Conservation (phyloP, 2,329 filamentous ascomycete species). For the Trichoderma breve region DNA sequence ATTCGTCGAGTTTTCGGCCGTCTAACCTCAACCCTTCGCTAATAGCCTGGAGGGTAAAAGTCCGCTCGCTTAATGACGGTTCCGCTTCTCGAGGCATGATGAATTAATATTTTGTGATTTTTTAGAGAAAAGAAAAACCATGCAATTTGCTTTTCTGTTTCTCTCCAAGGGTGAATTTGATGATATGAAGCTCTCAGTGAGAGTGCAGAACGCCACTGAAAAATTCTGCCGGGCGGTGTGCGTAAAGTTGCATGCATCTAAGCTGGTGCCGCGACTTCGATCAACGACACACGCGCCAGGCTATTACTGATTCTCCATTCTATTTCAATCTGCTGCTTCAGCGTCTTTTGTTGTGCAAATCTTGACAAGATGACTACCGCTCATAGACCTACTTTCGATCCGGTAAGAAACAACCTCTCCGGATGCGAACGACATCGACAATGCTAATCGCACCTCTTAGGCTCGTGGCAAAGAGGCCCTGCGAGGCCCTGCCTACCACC, state of each 20-base stretch:
- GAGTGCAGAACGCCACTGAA: constrained; percentile 19
- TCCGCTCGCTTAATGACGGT: constrained; percentile 83
- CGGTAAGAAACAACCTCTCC: constrained; percentile 52
- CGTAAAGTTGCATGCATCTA: neutral
- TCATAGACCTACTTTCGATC: constrained; percentile 92
- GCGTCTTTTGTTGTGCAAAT: neutral
- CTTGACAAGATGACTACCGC: constrained; percentile 59
- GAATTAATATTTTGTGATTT: constrained; percentile 22
- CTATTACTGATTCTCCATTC: neutral
- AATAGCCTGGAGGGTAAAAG: constrained; percentile 81
- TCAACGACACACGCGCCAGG: neutral
- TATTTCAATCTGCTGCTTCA: neutral
- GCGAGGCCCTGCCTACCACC: constrained; percentile 91
- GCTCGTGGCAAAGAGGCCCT: constrained; percentile 93
- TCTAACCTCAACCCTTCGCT: constrained; percentile 79
- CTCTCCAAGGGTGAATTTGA: neutral
- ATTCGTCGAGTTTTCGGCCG: constrained; percentile 76
- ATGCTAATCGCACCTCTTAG: constrained; percentile 41
- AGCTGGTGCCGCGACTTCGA: constrained; percentile 11
- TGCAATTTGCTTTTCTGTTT: constrained; percentile 5
- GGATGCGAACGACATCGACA: neutral
- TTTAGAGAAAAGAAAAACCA: neutral
- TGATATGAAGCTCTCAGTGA: constrained; percentile 24
- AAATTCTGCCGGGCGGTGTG: constrained; percentile 54
- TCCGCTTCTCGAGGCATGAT: constrained; percentile 90